Conservation (phyloP, 2,329 filamentous ascomycete species). For the Fusarium vanettenii region DNA sequence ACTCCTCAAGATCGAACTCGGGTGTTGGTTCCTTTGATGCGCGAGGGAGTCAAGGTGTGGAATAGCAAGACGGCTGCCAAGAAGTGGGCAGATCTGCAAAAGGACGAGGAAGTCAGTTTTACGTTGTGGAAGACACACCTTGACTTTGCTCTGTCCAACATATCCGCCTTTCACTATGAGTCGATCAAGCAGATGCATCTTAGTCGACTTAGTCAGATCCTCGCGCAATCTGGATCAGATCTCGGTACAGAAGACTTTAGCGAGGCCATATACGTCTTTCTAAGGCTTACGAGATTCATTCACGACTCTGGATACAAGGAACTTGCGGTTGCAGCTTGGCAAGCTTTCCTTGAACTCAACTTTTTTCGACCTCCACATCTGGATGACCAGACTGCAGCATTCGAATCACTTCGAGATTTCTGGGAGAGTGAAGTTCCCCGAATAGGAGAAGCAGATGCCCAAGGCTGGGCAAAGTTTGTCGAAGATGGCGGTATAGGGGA, state of each 20-base stretch:
- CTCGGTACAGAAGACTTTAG: slow-evolving; percentile 15
- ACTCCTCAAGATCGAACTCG: slow-evolving; percentile 62
- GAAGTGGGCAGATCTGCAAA: slow-evolving; percentile 70
- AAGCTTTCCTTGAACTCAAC: slow-evolving; percentile 80
- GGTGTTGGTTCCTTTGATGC: slow-evolving; percentile 76
- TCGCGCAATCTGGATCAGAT: slow-evolving; percentile 15
- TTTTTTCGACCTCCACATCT: slow-evolving; percentile 66
- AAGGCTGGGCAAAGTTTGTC: slow-evolving; percentile 75
- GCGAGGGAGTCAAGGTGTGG: slow-evolving; percentile 81
- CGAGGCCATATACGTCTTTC: slow-evolving; percentile 73
- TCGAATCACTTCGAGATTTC: slow-evolving; percentile 72
- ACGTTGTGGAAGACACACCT: slow-evolving; percentile 79
- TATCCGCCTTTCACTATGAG: slow-evolving; percentile 76
- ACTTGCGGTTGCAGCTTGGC: slow-evolving; percentile 83
- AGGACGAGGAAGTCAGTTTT: slow-evolving; percentile 53
- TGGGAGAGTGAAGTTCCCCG: slow-evolving; percentile 89
- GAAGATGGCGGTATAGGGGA: slow-evolving; percentile 51
- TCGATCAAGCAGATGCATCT: slow-evolving; percentile 69
- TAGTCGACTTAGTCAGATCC: slow-evolving; percentile 56
- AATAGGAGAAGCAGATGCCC: slow-evolving; percentile 78
- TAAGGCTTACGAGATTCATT: slow-evolving; percentile 79
- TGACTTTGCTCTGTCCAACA: slow-evolving; percentile 77
- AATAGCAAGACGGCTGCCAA: slow-evolving; percentile 67
- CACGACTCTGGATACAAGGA: slow-evolving; percentile 83
- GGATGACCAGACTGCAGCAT: slow-evolving; percentile 33